A percentile compares a stretch with the other conserved stretches of the same genome.
These are phyloP conservation scores for Cladosporium halotolerans DNA, from an alignment of 2,329 filamentous ascomycete genomes.

Conservation along the genomic window DNA sequence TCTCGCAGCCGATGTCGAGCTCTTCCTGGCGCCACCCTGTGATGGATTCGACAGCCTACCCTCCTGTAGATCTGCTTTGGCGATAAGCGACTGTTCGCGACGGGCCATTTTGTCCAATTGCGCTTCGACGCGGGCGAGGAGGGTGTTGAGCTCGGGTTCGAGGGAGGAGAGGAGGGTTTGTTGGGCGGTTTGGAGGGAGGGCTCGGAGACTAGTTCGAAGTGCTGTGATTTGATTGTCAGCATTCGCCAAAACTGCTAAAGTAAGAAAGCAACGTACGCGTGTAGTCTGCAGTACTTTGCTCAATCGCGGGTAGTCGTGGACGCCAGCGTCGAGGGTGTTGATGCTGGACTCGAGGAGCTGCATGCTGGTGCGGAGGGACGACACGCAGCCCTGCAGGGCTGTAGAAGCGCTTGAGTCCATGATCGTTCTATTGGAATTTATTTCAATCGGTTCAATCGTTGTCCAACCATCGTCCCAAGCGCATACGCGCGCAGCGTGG, in stretches of 20 bases:
- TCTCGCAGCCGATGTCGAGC: neutral
- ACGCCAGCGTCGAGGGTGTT: slow-evolving; percentile 57
- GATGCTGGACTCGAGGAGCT: slow-evolving; percentile 57
- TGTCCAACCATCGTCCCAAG: neutral
- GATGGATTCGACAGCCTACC: slow-evolving; percentile 50
- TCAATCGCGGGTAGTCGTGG: slow-evolving; percentile 56
- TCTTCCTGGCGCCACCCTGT: slow-evolving; percentile 17
- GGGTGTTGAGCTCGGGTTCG: slow-evolving; percentile 72
- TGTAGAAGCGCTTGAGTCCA: slow-evolving; percentile 26
- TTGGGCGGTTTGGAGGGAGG: slow-evolving; percentile 74
- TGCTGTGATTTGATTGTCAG: slow-evolving; percentile 49
- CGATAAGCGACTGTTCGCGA: slow-evolving; percentile 75
- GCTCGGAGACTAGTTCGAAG: slow-evolving; percentile 86
- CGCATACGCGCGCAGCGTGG: neutral
- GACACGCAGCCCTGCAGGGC: slow-evolving; percentile 55
- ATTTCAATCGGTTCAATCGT: neutral
- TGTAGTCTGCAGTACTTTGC: slow-evolving; percentile 58
- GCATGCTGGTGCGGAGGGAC: slow-evolving; percentile 55
- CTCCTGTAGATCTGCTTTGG: slow-evolving; percentile 75
- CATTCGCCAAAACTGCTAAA: no score
- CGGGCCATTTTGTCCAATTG: slow-evolving; percentile 77
- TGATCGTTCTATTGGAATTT: slow-evolving; percentile 5
- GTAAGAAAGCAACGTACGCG: slow-evolving; percentile 38
- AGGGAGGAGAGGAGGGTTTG: slow-evolving; percentile 81
- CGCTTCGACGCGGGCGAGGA: slow-evolving; percentile 74